Evolutionary conservation across 768 basidiomycete genomes (phyloP).

Genomic region (Amanita rubescens): DNA sequence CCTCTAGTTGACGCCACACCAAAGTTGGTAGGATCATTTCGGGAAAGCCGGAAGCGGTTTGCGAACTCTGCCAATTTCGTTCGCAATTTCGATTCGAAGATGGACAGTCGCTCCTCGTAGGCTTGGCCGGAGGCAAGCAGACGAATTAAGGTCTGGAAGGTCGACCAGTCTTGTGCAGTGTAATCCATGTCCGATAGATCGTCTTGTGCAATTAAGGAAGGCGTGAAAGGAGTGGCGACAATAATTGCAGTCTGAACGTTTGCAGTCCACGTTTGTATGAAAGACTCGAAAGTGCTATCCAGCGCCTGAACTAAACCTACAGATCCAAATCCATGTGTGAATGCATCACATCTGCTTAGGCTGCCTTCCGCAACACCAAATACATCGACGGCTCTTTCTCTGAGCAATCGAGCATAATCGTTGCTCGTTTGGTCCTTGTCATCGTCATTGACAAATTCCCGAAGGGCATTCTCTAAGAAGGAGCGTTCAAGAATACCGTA

Average conservation of each 20-base stretch:
- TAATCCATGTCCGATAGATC: conserved; percentile 84
- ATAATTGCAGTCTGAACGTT: conserved; percentile 36
- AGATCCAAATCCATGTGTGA: conserved; percentile 89
- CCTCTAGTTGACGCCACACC: conserved; percentile 58
- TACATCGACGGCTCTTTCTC: conserved; percentile 69
- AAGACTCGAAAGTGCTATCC: conserved; percentile 62
- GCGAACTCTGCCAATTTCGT: conserved; percentile 52
- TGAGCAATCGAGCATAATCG: conserved; percentile 56
- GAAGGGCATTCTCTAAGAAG: conserved; percentile 52
- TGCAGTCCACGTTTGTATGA: conserved; percentile 58
- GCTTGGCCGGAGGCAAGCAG: conserved; percentile 75
- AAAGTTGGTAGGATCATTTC: conserved; percentile 45
- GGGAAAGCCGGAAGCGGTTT: conserved; percentile 47
- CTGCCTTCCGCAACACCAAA: conserved; percentile 79
- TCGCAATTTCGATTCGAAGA: conserved; percentile 68
- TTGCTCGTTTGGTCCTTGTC: conserved; percentile 30
- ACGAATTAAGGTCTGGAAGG: conserved; percentile 77
- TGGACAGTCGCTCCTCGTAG: conserved; percentile 56
- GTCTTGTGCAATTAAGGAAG: conserved; percentile 32
- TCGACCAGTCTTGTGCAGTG: conserved; percentile 80
- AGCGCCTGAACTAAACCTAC: conserved; percentile 66
- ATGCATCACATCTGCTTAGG: conserved; percentile 59
- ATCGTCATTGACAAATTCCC: conserved; percentile 37
- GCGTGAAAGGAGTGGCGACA: conserved; percentile 20
- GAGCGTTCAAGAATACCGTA: conserved; percentile 75